These are phyloP conservation scores for Chamaecyparis obtusa DNA, from an alignment of 75 land plant genomes.

Conservation along the genomic window DNA sequence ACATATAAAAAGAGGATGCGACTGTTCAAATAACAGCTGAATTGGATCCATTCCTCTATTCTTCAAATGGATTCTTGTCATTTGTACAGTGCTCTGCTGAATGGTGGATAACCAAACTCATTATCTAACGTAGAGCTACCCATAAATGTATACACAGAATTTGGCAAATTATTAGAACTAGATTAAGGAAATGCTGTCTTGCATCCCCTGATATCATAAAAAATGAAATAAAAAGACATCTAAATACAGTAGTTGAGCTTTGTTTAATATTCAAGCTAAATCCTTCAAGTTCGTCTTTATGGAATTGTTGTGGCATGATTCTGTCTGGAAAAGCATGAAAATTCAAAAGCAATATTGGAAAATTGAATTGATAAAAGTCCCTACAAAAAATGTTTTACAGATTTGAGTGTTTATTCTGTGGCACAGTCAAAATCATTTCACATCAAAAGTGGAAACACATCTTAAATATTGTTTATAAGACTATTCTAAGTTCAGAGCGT, in stretches of 20 bases:
- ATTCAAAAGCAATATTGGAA: not conserved
- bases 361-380: not conserved
- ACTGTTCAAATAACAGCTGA: not conserved
- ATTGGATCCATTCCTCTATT: not conserved
- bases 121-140: not conserved
- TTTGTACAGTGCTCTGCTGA: not conserved
- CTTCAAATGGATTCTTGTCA: too few species aligned
- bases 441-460: not conserved
- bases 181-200: not conserved
- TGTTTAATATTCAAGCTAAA: not conserved
- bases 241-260: not conserved
- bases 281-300: not conserved
- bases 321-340: not conserved
- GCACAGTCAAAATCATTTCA: not conserved
- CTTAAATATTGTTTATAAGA: not conserved
- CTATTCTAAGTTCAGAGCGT: not conserved
- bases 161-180: not conserved
- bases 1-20: not conserved
- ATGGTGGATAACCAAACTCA: not conserved
- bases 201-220: not conserved
- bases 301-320: not conserved
- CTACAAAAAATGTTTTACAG: not conserved
- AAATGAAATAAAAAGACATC: not conserved
- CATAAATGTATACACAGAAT: not conserved
- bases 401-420: not conserved